A percentile compares a stretch with the other conserved stretches of the same genome.
phyloP scores from a whole-genome alignment of 306 rosid genomes.

The Sesbania bispinosa region DNA sequence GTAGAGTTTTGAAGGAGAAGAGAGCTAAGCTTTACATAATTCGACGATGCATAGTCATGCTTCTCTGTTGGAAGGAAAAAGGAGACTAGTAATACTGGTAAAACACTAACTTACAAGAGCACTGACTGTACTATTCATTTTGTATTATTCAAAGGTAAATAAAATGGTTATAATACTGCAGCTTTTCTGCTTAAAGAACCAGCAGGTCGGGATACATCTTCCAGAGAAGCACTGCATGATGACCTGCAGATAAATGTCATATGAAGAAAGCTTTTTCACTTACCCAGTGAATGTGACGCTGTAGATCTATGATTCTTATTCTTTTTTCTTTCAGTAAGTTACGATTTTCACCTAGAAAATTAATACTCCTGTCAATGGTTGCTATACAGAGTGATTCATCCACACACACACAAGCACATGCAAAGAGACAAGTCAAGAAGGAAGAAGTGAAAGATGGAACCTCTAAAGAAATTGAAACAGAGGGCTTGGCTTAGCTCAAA shows the following conservation, averaged over 20 bases:
- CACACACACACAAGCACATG: constrained; percentile 20
- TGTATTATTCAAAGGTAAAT: constrained; percentile 12
- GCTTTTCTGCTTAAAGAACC: neutral
- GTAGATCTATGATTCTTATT: constrained; percentile 23
- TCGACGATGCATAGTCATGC: constrained; percentile 46
- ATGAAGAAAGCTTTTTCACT: constrained; percentile 20
- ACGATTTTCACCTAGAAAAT: constrained; percentile 14
- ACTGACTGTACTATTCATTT: constrained; percentile 17
- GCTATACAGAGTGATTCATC: constrained; percentile 24
- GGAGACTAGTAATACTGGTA: constrained; percentile 35
- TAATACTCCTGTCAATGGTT: constrained; percentile 9
- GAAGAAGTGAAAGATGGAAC: constrained; percentile 19
- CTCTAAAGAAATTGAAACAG: neutral
- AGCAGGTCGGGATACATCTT: constrained; percentile 2
- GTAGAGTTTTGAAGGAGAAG: constrained; percentile 41
- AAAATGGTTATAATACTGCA: constrained; percentile 15
- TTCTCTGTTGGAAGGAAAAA: constrained; percentile 49
- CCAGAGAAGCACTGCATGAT: constrained; percentile 28
- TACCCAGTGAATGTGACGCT: neutral
- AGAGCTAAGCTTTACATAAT: constrained; percentile 50
- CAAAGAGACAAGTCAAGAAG: neutral
- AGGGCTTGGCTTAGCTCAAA: constrained; percentile 17
- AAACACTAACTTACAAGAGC: constrained; percentile 8
- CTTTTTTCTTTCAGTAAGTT: constrained; percentile 20
- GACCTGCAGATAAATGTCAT: neutral